Percentiles rank a stretch among this genome's conserved stretches.
Evolutionary conservation across 1,284 basidiomycete species (phyloP).

Genomic region (Tylopilus sp.): DNA sequence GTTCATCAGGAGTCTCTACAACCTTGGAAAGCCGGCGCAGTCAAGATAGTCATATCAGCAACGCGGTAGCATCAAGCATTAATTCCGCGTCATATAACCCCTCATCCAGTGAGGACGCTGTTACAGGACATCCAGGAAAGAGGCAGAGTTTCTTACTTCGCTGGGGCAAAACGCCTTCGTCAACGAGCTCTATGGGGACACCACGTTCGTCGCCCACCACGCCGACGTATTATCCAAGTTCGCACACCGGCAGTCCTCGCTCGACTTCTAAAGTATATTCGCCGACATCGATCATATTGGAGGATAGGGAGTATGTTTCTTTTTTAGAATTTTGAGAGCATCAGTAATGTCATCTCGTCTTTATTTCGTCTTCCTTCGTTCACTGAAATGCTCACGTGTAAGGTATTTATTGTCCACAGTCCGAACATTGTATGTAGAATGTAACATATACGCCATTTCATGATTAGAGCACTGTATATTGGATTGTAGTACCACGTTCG

Average conservation of each 20-base stretch:
- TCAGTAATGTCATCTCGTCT: not conserved
- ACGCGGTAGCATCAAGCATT: not conserved
- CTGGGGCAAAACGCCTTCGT: not conserved
- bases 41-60: conserved; percentile 1
- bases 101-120: not conserved
- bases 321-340: conserved; percentile 27
- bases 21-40: not conserved
- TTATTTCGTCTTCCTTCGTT: not conserved
- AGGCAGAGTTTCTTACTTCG: conserved; percentile 3
- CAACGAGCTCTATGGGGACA: not conserved
- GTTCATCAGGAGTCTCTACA: conserved; percentile 15
- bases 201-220: not conserved
- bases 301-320: conserved; percentile 29
- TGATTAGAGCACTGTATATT: too few relatives aligned
- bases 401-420: not conserved
- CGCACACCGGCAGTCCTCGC: not conserved
- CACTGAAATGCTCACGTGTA: not conserved
- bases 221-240: not conserved
- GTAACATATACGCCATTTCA: not conserved
- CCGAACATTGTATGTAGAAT: not conserved
- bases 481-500: too few relatives aligned
- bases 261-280: not conserved
- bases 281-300: conserved; percentile 11
- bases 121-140: not conserved
- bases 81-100: not conserved